Evolutionary conservation across 306 rosid species (phyloP).

Genomic region (Begonia peltatifolia): DNA sequence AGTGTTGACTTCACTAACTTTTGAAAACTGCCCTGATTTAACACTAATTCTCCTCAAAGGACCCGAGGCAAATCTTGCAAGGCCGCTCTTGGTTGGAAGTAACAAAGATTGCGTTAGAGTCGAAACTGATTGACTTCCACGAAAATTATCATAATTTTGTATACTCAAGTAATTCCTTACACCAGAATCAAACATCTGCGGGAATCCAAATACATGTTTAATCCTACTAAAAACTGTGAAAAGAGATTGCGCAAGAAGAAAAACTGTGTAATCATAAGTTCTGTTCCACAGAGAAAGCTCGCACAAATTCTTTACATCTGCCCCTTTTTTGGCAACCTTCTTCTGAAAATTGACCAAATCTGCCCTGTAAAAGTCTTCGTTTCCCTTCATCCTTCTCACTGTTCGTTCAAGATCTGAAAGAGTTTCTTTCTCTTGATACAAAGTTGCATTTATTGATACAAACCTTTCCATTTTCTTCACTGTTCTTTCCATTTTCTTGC

Average conservation of each 20-base stretch:
- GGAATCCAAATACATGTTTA: conserved; percentile 59
- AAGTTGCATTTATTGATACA: conserved; percentile 55
- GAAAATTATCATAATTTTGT: conserved; percentile 31
- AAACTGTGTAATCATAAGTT: conserved; percentile 64
- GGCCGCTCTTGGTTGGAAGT: conserved; percentile 30
- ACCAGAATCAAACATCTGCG: conserved; percentile 27
- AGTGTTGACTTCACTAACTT: conserved; percentile 24
- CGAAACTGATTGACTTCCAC: conserved; percentile 61
- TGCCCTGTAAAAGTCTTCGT: conserved; percentile 26
- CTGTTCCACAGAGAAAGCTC: conserved; percentile 70
- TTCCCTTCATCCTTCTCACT: conserved; percentile 58
- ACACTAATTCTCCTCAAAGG: conserved; percentile 46
- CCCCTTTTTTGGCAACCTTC: conserved; percentile 64
- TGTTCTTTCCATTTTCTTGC: conserved; percentile 78
- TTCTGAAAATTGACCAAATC: conserved; percentile 60
- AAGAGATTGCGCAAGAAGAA: conserved; percentile 57
- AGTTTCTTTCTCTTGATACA: conserved; percentile 91
- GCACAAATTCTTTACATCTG: conserved; percentile 64
- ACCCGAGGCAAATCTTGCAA: conserved; percentile 73
- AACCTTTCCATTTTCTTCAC: conserved; percentile 83
- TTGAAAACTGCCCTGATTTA: conserved; percentile 26
- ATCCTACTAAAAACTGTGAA: conserved; percentile 64
- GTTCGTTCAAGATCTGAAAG: conserved; percentile 86
- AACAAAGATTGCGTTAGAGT: conserved; percentile 51
- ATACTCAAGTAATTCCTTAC: conserved; percentile 25